Base-by-base conservation (phyloP, 164 flowering plant genomes). In the Aristolochia fimbriata region DNA sequence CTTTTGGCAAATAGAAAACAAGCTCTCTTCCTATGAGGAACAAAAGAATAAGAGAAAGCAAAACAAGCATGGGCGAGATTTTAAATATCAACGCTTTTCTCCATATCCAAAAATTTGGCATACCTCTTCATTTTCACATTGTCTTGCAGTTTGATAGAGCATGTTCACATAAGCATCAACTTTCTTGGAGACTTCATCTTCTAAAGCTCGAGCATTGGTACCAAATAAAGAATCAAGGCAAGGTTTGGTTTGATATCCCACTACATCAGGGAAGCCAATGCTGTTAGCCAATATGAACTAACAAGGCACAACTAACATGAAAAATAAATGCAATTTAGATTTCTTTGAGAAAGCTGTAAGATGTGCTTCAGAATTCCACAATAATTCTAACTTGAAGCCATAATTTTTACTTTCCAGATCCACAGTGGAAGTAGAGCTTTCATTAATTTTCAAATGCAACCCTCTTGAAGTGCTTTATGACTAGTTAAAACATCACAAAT, bases 221-320 rank as follows among this genome's bases (percentile, higher is more conserved):
- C 77, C 78, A 55, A 55, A 54, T 62, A 78, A 62, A 25, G 72
- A 61, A 13, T 74, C 74, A 16, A 68, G 50, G 47, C 61, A 62
- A 27, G 68, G 71, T 68, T 57, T 65, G 16, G 59, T 46, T 23
- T 69, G 79, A 63, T 73, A 81, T 7, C 88, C 88, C 80, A 83
- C 88, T 83, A 60, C 24, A 43, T 52, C 31, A 53, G 53, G 60
- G 10, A 53, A 57, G 57, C 50, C 33, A 64, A 12, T 27, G 16
- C 24, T 15, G 20, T 59, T 15, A 59, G 54, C 43, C 20, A 4
- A 17, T 10, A 19, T 17, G 17, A 37, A 45, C 4, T 2, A 41
- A 21, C 15, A 33, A 4, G 31, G 15, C 20, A 51, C 22, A 16
- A 48, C 15, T 17, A 51, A 22, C 15, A 13, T 20, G 20, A 51